A percentile compares a stretch with the other conserved stretches of the same genome.
phyloP scores from a whole-genome alignment of 306 rosid genomes.

The Styphnolobium japonicum region DNA sequence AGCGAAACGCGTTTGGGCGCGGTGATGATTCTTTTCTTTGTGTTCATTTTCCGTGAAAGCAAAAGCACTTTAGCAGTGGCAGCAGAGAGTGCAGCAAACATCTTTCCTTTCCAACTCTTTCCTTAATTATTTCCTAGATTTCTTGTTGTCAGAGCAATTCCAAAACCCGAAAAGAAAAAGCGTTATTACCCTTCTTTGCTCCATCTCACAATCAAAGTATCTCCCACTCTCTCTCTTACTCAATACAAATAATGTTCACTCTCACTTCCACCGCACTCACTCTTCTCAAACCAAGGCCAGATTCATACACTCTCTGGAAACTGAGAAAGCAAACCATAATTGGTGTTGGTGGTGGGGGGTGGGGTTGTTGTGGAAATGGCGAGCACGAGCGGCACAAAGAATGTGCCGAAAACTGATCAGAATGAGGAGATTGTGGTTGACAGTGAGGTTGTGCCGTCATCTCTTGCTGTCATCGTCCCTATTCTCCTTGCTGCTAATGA shows the following conservation, averaged over 20 bases:
- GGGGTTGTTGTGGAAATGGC: conserved; percentile 35
- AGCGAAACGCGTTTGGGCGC: too few relatives aligned
- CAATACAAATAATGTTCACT: background rate
- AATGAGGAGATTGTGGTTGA: conserved; percentile 33
- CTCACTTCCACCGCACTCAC: background rate
- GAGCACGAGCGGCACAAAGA: conserved; percentile 52
- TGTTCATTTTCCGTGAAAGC: too few relatives aligned
- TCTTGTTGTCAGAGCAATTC: conserved; percentile 43
- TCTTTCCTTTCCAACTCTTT: too few relatives aligned
- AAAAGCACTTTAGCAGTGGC: conserved; percentile 1
- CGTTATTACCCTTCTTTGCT: too few relatives aligned
- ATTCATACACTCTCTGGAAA: background rate
- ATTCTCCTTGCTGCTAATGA: conserved; percentile 61
- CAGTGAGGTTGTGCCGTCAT: conserved; percentile 45
- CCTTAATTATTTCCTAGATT: too few relatives aligned
- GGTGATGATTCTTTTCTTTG: too few relatives aligned
- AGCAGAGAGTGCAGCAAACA: too few relatives aligned
- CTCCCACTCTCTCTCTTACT: conserved; percentile 4
- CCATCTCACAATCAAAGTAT: conserved; percentile 51
- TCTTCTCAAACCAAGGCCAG: background rate
- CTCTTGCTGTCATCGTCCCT: conserved; percentile 45
- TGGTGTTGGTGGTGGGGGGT: background rate
- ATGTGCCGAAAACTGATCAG: too few relatives aligned
- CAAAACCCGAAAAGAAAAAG: conserved; percentile 24
- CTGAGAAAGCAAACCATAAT: background rate